Percentiles rank a stretch among this genome's conserved stretches.
Evolutionary conservation across 140 eudicot genomes (phyloP).

Genomic region (Bidens hawaiensis): DNA sequence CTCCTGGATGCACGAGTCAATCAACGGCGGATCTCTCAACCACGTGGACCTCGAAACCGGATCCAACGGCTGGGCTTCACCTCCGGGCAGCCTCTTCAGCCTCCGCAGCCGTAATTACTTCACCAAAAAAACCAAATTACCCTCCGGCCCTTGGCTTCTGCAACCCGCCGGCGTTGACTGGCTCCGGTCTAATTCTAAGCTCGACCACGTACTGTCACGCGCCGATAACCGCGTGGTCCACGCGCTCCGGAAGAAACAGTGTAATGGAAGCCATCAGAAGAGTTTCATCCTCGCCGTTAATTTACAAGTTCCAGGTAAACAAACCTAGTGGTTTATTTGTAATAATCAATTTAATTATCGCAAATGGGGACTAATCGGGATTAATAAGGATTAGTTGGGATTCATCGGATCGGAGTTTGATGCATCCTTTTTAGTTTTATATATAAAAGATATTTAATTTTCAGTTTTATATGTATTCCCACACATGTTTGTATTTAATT

Average conservation of each 20-base stretch:
- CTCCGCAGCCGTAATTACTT: constrained; percentile 62
- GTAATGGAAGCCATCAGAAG: constrained; percentile 33
- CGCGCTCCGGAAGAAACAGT: constrained; percentile 36
- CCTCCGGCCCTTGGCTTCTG: constrained; percentile 59
- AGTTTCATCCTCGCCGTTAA: constrained; percentile 62
- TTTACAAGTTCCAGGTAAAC: constrained; percentile 68
- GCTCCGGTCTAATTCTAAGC: constrained; percentile 68
- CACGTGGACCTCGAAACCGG: constrained; percentile 65
- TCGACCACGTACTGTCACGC: constrained; percentile 69
- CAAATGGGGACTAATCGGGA: no score
- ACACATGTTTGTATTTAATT: no score
- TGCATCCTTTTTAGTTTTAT: no score
- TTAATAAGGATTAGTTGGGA: no score
- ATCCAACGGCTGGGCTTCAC: constrained; percentile 95
- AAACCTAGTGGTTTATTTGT: no score
- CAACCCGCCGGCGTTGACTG: constrained; percentile 87
- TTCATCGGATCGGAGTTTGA: no score
- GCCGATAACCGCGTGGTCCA: constrained; percentile 61
- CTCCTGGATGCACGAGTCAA: constrained; percentile 56
- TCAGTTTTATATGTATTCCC: no score
- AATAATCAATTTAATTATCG: no score
- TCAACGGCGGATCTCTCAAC: constrained; percentile 70
- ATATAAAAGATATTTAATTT: no score
- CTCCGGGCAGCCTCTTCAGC: constrained; percentile 71
- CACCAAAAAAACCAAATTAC: constrained; percentile 48